These are phyloP conservation scores for Penicillium sp. DNA, from an alignment of 2,329 filamentous ascomycete species.

Conservation along the genomic window DNA sequence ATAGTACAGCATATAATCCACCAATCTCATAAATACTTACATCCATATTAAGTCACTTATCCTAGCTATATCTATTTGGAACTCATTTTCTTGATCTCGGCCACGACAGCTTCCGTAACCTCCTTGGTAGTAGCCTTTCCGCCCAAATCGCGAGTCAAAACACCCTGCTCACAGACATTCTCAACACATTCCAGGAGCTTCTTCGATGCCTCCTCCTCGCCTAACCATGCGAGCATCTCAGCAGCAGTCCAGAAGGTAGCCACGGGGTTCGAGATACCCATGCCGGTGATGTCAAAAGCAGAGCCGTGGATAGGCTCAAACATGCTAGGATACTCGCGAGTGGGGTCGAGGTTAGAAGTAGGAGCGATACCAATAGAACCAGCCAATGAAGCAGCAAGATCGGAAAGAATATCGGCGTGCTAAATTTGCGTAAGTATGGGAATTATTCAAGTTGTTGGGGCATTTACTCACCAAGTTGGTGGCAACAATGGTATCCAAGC, in stretches of 20 bases:
- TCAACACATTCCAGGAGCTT: slow-evolving; percentile 61
- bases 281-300: slow-evolving; percentile 65
- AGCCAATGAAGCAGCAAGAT: slow-evolving; percentile 68
- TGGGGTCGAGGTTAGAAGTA: slow-evolving; percentile 68
- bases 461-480: slow-evolving; percentile 52
- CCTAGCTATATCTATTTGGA: background rate
- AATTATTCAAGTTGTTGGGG: background rate
- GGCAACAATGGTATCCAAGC: slow-evolving; percentile 64
- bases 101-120: slow-evolving; percentile 60
- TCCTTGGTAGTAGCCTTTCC: slow-evolving; percentile 58
- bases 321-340: slow-evolving; percentile 60
- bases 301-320: slow-evolving; percentile 67
- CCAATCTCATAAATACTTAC: background rate
- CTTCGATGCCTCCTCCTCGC: slow-evolving; percentile 58
- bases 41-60: background rate
- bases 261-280: slow-evolving; percentile 62
- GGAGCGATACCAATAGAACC: slow-evolving; percentile 73
- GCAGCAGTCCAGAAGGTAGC: slow-evolving; percentile 70
- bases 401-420: slow-evolving; percentile 67
- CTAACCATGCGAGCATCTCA: slow-evolving; percentile 68
- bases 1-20: background rate
- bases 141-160: slow-evolving; percentile 62
- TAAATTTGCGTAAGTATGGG: slow-evolving; percentile 27
- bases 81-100: slow-evolving; percentile 50
- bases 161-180: slow-evolving; percentile 56